phyloP scores from a whole-genome alignment of 2,329 filamentous ascomycete genomes.

The Aaosphaeria arxii region DNA sequence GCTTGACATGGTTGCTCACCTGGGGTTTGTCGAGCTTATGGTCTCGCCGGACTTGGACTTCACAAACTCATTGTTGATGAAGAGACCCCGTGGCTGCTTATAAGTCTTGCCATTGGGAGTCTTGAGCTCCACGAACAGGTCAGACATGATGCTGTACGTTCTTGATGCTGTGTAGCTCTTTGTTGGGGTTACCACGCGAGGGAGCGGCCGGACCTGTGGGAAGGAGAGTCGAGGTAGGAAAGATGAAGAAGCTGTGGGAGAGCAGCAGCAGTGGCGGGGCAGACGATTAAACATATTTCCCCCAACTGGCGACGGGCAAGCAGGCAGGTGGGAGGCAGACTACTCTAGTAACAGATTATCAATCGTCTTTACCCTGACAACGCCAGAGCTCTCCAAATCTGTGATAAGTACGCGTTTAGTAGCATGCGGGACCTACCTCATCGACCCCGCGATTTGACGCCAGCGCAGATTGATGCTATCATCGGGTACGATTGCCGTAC shows the following conservation, averaged over 20 bases:
- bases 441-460: constrained; percentile 5
- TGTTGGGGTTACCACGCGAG: background rate
- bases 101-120: constrained; percentile 75
- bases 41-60: constrained; percentile 63
- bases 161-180: constrained; percentile 8
- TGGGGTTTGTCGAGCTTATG: constrained; percentile 67
- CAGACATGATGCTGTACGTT: constrained; percentile 37
- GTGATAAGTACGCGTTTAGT: too few species aligned
- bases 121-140: constrained; percentile 59
- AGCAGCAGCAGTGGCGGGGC: constrained; percentile 7
- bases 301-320: too few species aligned
- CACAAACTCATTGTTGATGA: constrained; percentile 81
- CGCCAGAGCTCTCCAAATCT: too few species aligned
- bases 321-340: too few species aligned
- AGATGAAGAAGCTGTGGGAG: constrained; percentile 12
- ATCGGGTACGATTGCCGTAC: constrained; percentile 2
- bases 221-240: background rate
- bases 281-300: constrained; percentile 19
- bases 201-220: background rate
- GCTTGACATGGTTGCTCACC: constrained; percentile 44
- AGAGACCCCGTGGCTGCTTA: constrained; percentile 71
- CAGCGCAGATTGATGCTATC: background rate
- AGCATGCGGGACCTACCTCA: background rate
- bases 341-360: too few species aligned
- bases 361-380: too few species aligned